A percentile compares a stretch with the other conserved stretches of the same genome.
phyloP scores from a whole-genome alignment of 2,329 filamentous ascomycete genomes.

The Fusarium sp. region DNA sequence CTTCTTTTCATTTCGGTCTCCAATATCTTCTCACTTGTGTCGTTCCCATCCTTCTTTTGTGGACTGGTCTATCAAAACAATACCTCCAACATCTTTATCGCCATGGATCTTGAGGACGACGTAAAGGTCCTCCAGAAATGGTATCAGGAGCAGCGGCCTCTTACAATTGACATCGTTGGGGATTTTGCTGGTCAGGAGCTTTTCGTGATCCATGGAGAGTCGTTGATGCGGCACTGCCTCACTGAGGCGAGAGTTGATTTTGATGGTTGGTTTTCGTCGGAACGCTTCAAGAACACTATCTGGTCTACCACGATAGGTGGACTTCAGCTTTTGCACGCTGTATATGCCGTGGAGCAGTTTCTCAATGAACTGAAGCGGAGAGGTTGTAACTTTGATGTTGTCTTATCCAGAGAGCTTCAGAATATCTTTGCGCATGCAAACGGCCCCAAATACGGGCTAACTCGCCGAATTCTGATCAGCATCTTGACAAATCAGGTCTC shows the following conservation, averaged over 20 bases:
- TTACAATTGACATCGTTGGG: slow-evolving; percentile 72
- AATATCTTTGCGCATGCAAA: slow-evolving; percentile 65
- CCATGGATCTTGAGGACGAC: not conserved
- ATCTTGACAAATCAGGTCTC: slow-evolving; percentile 57
- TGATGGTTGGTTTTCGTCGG: slow-evolving; percentile 51
- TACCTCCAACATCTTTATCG: not conserved
- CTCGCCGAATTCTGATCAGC: slow-evolving; percentile 73
- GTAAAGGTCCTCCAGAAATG: slow-evolving; percentile 14
- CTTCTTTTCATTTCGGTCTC: not conserved
- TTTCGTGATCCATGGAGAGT: slow-evolving; percentile 80
- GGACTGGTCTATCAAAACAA: not conserved
- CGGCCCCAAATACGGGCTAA: slow-evolving; percentile 67
- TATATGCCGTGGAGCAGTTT: slow-evolving; percentile 75
- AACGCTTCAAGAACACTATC: not conserved
- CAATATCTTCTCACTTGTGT: no score
- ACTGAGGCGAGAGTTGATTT: slow-evolving; percentile 74
- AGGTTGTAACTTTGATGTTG: slow-evolving; percentile 77
- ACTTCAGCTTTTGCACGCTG: slow-evolving; percentile 77
- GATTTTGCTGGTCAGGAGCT: slow-evolving; percentile 81
- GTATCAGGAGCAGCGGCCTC: slow-evolving; percentile 12
- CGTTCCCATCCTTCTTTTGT: not conserved
- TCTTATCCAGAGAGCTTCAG: slow-evolving; percentile 73
- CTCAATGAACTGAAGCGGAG: slow-evolving; percentile 69
- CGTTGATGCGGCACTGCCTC: slow-evolving; percentile 74
- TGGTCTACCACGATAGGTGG: slow-evolving; percentile 57